Percentiles rank a stretch among this genome's conserved stretches.
These are phyloP conservation scores for Botrytis porri DNA, from an alignment of 2,329 filamentous ascomycete species.

Conservation along the genomic window DNA sequence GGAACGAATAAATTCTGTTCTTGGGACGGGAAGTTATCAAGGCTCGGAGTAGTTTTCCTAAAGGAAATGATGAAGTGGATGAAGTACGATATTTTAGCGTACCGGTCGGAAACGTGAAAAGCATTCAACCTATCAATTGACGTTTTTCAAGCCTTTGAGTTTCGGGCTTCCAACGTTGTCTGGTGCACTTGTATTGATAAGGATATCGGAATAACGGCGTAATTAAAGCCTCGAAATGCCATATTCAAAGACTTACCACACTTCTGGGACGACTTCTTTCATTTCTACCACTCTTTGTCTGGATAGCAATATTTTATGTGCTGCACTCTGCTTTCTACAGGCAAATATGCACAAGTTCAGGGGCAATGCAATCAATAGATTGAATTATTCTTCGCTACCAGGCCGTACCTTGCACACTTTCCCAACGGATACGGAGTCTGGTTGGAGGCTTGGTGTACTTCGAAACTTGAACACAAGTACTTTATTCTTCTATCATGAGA, in stretches of 20 bases:
- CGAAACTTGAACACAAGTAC: neutral
- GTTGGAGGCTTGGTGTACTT: neutral
- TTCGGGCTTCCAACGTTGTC: neutral
- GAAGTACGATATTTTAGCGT: neutral
- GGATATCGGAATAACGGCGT: neutral
- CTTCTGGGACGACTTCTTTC: neutral
- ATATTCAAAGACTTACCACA: neutral
- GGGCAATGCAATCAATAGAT: neutral
- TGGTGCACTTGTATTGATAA: neutral
- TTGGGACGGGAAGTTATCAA: neutral
- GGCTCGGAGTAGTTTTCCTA: neutral
- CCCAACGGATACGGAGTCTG: neutral
- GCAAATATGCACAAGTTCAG: neutral
- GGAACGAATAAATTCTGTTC: neutral
- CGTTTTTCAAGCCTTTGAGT: neutral
- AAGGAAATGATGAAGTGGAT: neutral
- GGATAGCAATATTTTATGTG: neutral
- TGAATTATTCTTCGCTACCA: neutral
- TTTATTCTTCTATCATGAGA: neutral
- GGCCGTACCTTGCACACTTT: neutral
- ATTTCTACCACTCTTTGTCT: neutral
- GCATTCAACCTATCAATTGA: neutral
- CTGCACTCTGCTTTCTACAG: neutral
- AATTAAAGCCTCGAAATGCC: neutral
- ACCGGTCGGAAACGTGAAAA: neutral